phyloP scores from a whole-genome alignment of 495 filamentous ascomycete species.

The Xylaria cubensis region DNA sequence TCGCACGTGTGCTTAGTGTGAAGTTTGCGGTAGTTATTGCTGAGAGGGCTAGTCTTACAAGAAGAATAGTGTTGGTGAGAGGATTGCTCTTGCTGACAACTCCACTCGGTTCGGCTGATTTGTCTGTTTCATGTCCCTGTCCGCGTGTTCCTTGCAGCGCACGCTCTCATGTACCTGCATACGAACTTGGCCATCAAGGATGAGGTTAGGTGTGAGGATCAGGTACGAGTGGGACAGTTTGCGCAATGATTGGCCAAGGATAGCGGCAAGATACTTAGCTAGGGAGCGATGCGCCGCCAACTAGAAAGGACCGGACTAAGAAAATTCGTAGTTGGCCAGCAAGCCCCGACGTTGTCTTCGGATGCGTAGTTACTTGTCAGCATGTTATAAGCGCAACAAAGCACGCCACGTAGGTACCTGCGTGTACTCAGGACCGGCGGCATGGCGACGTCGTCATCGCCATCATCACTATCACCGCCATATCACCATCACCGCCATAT shows the following conservation, averaged over 20 bases:
- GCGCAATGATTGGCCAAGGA: conserved; percentile 12
- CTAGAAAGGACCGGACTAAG: conserved; percentile 6
- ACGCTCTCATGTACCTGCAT: conserved; percentile 22
- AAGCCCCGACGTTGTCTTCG: neutral
- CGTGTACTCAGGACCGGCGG: neutral
- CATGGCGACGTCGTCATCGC: conserved; percentile 1
- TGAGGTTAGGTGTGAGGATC: conserved; percentile 1
- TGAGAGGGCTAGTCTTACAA: neutral
- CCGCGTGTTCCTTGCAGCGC: conserved; percentile 26
- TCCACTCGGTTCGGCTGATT: conserved; percentile 18
- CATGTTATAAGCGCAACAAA: neutral
- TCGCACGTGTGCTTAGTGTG: conserved; percentile 1
- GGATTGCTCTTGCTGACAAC: conserved; percentile 16
- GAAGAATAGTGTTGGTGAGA: conserved; percentile 16
- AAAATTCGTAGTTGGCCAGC: neutral
- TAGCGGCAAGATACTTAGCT: neutral
- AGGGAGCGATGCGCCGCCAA: conserved; percentile 17
- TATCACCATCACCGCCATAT: no score
- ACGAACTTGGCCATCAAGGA: conserved; percentile 15
- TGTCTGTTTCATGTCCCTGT: conserved; percentile 10
- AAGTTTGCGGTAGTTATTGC: neutral
- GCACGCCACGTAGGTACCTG: neutral
- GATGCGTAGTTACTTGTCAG: neutral
- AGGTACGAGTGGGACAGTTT: neutral
- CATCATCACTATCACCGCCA: neutral